Evolutionary conservation across 2,329 filamentous ascomycete species (phyloP).

Genomic region (Samsoniella hepiali): DNA sequence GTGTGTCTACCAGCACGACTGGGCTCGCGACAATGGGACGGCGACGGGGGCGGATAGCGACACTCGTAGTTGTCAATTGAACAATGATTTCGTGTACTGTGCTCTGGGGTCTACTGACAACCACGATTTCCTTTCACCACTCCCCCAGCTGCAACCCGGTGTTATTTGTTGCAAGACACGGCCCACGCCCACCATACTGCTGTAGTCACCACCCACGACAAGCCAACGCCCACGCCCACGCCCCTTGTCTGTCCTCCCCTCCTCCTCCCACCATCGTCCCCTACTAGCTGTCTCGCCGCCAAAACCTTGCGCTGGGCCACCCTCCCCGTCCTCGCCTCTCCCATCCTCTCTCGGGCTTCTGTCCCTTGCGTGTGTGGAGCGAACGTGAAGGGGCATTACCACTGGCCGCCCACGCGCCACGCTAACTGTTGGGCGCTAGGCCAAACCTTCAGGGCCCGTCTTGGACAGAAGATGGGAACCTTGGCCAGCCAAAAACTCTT

Average conservation of each 20-base stretch:
- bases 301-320: neutral
- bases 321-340: slow-evolving; percentile 5
- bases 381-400: neutral
- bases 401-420: slow-evolving; percentile 12
- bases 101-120: too few species aligned
- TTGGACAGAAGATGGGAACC: slow-evolving; percentile 7
- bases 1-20: neutral
- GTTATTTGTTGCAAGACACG: slow-evolving; percentile 1
- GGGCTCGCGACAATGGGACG: neutral
- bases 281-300: neutral
- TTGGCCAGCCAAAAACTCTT: neutral
- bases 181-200: neutral
- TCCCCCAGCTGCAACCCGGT: neutral
- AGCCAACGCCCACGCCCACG: neutral
- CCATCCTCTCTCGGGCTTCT: slow-evolving; percentile 5
- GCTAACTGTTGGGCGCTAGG: slow-evolving; percentile 6
- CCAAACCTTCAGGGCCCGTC: slow-evolving; percentile 12
- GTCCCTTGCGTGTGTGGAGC: slow-evolving; percentile 1
- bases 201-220: neutral
- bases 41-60: neutral
- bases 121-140: neutral
- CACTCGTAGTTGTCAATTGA: neutral
- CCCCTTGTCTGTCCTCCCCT: neutral
- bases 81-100: neutral
- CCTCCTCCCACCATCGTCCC: neutral